Conservation (phyloP, 768 basidiomycete species). For the Butyriboletus loyo region DNA sequence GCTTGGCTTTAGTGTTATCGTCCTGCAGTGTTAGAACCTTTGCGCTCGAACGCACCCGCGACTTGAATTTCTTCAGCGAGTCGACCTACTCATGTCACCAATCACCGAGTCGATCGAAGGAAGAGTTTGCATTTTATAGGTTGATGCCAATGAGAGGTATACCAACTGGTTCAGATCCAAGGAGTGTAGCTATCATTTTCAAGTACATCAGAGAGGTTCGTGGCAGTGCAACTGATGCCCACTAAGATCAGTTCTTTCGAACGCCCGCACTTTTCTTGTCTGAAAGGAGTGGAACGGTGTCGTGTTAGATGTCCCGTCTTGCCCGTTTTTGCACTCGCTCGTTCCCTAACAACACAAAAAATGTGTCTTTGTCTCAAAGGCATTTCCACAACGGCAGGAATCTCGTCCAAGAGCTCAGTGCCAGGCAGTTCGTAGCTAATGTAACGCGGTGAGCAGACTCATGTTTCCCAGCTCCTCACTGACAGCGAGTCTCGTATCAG, state of each 20-base stretch:
- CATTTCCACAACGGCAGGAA: conserved; percentile 19
- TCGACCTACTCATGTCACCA: no score
- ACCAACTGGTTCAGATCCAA: no score
- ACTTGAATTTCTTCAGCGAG: no score
- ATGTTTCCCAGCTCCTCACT: not conserved
- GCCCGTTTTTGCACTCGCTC: conserved; percentile 16
- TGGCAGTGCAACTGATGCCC: conserved; percentile 9
- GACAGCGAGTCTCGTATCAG: conserved; percentile 25
- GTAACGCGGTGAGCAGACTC: conserved; percentile 32
- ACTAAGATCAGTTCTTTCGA: conserved; percentile 20
- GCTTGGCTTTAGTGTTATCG: no score
- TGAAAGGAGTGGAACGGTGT: not conserved
- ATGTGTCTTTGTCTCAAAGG: not conserved
- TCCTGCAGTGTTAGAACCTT: no score
- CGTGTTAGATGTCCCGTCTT: conserved; percentile 21
- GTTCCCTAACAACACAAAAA: not conserved
- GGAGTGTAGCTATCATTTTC: no score
- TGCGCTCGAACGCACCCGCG: no score
- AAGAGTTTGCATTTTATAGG: no score
- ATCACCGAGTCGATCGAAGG: no score
- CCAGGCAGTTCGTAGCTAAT: conserved; percentile 35
- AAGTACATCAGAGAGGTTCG: no score
- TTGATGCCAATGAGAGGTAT: no score
- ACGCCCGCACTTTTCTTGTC: conserved; percentile 6
- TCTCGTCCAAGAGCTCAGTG: conserved; percentile 33